A percentile compares a stretch with the other conserved stretches of the same genome.
These are phyloP conservation scores for Emydomyces testavorans DNA, from an alignment of 2,329 filamentous ascomycete species.

Conservation along the genomic window DNA sequence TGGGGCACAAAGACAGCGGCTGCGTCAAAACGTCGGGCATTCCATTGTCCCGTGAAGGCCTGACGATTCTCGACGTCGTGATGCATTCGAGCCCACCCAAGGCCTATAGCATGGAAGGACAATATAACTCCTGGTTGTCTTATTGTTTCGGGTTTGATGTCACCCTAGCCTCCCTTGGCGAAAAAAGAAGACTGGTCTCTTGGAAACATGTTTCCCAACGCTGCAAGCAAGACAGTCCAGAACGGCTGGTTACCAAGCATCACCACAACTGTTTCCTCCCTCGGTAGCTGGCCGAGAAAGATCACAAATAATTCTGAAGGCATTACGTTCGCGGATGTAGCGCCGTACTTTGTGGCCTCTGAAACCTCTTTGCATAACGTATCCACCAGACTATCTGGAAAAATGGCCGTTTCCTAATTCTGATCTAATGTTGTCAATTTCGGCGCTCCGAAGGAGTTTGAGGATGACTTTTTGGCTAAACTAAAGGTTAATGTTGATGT, in stretches of 20 bases:
- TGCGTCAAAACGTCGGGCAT: conserved; percentile 38
- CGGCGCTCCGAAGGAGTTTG: conserved; percentile 46
- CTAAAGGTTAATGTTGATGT: conserved; percentile 34
- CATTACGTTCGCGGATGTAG: conserved; percentile 62
- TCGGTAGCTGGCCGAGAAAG: neutral
- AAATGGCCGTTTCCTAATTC: conserved; percentile 57
- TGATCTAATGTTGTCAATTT: conserved; percentile 61
- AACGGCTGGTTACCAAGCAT: conserved; percentile 17
- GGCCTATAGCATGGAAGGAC: conserved; percentile 52
- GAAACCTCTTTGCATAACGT: conserved; percentile 59
- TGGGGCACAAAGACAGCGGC: conserved; percentile 20
- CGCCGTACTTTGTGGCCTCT: conserved; percentile 62
- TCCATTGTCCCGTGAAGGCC: conserved; percentile 42
- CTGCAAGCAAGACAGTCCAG: conserved; percentile 19
- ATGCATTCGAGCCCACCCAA: conserved; percentile 49
- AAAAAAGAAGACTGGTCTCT: conserved; percentile 49
- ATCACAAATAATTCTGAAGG: conserved; percentile 26
- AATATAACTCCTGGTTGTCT: conserved; percentile 56
- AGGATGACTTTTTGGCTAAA: conserved; percentile 63
- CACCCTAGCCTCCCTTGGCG: conserved; percentile 54
- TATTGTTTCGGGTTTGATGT: conserved; percentile 52
- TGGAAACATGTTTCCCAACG: conserved; percentile 46
- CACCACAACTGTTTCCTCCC: conserved; percentile 10
- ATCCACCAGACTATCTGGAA: conserved; percentile 43
- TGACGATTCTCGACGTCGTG: conserved; percentile 43